These are phyloP conservation scores for Fusarium musae DNA, from an alignment of 2,329 filamentous ascomycete genomes.

Conservation along the genomic window DNA sequence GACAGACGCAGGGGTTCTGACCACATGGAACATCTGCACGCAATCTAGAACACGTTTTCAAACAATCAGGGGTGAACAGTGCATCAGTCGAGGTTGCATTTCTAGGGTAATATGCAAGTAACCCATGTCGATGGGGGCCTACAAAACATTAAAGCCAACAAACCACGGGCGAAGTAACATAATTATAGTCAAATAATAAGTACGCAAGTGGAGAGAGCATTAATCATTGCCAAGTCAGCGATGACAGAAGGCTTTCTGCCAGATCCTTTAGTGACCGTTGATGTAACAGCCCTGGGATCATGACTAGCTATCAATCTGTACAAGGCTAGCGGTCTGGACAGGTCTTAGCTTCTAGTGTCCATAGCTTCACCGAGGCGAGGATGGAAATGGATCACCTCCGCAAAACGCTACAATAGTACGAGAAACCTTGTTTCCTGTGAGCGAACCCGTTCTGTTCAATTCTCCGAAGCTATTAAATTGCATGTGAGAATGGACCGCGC, in stretches of 20 bases:
- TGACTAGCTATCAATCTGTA: background rate
- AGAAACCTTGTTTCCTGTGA: background rate
- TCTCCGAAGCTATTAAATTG: background rate
- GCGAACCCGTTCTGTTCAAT: background rate
- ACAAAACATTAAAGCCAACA: background rate
- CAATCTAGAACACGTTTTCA: slow-evolving; percentile 34
- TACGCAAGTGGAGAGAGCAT: background rate
- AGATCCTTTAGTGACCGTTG: background rate
- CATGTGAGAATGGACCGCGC: background rate
- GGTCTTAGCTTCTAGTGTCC: background rate
- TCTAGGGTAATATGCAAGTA: background rate
- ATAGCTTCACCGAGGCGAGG: background rate
- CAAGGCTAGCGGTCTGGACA: slow-evolving; percentile 9
- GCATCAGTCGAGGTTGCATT: background rate
- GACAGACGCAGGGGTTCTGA: slow-evolving; percentile 6
- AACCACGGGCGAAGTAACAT: background rate
- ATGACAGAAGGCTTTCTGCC: background rate
- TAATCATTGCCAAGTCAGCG: background rate
- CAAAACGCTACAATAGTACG: background rate
- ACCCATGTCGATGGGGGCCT: background rate
- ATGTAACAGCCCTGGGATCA: background rate
- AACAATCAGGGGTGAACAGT: slow-evolving; percentile 9
- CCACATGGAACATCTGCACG: slow-evolving; percentile 21
- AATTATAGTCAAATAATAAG: background rate
- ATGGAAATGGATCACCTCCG: background rate